Evolutionary conservation across 73 alveolate genomes (phyloP).

Genomic region (Durusdinium trenchii): DNA sequence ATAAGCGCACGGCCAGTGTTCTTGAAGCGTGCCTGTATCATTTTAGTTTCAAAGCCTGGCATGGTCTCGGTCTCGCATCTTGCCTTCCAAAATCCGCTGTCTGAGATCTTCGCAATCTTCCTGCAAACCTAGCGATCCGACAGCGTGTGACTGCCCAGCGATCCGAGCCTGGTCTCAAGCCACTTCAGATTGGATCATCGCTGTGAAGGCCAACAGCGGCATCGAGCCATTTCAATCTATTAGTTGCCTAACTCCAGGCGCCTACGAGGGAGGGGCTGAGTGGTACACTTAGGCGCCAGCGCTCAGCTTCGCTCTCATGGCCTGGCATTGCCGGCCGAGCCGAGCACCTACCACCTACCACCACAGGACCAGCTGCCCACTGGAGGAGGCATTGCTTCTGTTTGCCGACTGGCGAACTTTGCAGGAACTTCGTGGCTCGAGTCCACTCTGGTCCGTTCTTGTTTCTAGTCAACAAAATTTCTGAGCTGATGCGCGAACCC

Average conservation of each 20-base stretch:
- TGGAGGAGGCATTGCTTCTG: no score
- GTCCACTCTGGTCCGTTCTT: no score
- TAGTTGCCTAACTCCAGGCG: background rate
- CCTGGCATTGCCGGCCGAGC: background rate
- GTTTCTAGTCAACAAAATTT: no score
- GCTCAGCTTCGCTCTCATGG: background rate
- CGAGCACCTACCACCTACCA: no score
- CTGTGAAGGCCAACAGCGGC: no score
- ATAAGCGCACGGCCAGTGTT: no score
- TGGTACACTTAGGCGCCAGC: background rate
- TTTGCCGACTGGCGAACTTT: no score
- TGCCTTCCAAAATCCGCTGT: conserved; percentile 38
- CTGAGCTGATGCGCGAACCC: no score
- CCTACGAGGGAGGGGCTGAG: background rate
- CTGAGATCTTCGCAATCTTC: conserved; percentile 12
- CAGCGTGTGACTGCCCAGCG: background rate
- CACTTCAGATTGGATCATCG: no score
- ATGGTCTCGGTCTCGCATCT: background rate
- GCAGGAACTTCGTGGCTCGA: no score
- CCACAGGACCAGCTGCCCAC: no score
- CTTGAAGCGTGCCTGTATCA: background rate
- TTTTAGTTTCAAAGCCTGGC: background rate
- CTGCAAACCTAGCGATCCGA: background rate
- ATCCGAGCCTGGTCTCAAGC: background rate
- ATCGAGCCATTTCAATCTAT: no score